Percentiles rank a stretch among this genome's conserved stretches.
Evolutionary conservation across 176 grass and related monocot species (phyloP).

Genomic region (Bolboschoenus planiculmis): DNA sequence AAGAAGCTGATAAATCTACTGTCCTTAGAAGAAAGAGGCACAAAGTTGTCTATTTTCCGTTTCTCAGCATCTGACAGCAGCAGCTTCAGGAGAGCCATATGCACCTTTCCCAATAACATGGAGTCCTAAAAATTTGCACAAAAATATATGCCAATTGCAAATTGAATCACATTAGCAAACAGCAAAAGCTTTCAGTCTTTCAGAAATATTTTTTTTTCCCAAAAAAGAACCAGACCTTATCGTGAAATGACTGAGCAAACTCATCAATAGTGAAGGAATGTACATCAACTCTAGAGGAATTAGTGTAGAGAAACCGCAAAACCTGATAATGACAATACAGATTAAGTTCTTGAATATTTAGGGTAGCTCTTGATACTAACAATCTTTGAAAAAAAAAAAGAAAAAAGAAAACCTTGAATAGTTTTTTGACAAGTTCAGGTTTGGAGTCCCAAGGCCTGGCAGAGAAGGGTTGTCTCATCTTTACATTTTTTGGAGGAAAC

Average conservation of each 20-base stretch:
- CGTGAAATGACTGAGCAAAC: slow-evolving; percentile 88
- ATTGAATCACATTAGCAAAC: not conserved
- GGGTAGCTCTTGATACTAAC: not conserved
- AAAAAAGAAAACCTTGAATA: slow-evolving; percentile 68
- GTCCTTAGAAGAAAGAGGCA: slow-evolving; percentile 66
- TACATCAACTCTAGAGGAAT: slow-evolving; percentile 56
- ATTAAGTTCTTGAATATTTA: not conserved
- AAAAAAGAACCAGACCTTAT: slow-evolving; percentile 55
- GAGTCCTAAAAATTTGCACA: slow-evolving; percentile 53
- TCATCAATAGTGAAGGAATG: slow-evolving; percentile 79
- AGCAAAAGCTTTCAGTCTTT: not conserved
- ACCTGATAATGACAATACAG: slow-evolving; percentile 43
- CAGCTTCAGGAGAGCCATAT: slow-evolving; percentile 75
- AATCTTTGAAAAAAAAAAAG: not conserved
- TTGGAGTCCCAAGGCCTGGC: slow-evolving; percentile 87
- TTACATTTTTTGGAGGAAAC: slow-evolving; percentile 87
- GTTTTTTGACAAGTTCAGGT: slow-evolving; percentile 82
- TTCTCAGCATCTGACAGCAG: slow-evolving; percentile 58
- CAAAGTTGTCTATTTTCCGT: slow-evolving; percentile 31
- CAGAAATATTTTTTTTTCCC: not conserved
- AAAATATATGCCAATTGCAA: slow-evolving; percentile 18
- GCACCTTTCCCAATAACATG: slow-evolving; percentile 68
- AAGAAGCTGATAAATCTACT: slow-evolving; percentile 70
- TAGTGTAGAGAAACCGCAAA: slow-evolving; percentile 58
- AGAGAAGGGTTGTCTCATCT: slow-evolving; percentile 81